Base-by-base conservation (phyloP, 805 yeast genomes). In the Saccharomycopsis sp. region DNA sequence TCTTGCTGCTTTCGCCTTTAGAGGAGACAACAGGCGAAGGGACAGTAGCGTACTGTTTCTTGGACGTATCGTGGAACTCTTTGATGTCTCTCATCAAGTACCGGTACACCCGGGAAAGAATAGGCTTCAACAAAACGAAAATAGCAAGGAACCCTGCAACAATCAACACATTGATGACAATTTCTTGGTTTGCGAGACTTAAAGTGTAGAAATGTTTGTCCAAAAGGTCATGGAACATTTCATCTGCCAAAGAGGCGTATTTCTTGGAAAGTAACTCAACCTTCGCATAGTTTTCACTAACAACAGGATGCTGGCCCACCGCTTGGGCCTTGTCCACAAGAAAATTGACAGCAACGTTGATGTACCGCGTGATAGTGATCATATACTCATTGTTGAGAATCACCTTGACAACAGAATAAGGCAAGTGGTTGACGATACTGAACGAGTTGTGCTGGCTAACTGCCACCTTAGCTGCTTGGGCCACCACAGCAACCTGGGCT, bases 21-120 rank as follows among this genome's bases (percentile, higher is more conserved):
- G 41, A 7, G 8, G 52, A 14, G 14, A 21, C 34, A 23, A 37
- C 16, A 15, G 14, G 5, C 34, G 29, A 29, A 7, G 37, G 18
- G 4, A 24, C 34, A 2, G 55, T 20, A 15, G 51, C 24, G 48
- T 34, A 57, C 34, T 57, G 60, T 2, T 51, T 47, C 40, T 54
- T 54, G 3, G 60, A 34, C 2, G 34, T 3, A 12, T 58, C 59
- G 21, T 58, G 56, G 29, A 24, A 58, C 20, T 55, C 54, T 50
- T 52, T 55, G n/a, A 51, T 51, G 44, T 58, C 61, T 24, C 52
- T 55, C n/a, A 58, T 15, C 8, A 56, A 9, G 2, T 21, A 34
- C 29, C 40, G 40, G 46, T 14, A 52, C 8, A 47, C 3, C 20
- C 3, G 3, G 14, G 18, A 24, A 1, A 58, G 15, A 9, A 56